phyloP scores from a whole-genome alignment of 805 yeast species.

The Candida bentonensis region DNA sequence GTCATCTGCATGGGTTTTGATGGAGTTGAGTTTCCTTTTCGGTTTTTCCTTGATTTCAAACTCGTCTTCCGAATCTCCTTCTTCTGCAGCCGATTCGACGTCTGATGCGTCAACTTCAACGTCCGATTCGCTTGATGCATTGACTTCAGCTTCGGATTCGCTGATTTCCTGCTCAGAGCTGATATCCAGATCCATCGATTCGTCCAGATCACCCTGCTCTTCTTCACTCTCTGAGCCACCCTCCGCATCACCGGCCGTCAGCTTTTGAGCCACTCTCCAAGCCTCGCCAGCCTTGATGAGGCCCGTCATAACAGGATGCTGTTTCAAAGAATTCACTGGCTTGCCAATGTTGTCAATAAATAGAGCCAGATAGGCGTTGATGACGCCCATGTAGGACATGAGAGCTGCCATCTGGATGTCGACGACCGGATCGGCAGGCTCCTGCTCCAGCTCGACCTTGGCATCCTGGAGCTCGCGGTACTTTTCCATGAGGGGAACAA shows the following conservation, averaged over 20 bases:
- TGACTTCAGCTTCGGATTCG: slow-evolving; percentile 8
- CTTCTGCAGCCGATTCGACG: slow-evolving; percentile 15
- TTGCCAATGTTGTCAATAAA: slow-evolving; percentile 49
- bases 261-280: slow-evolving; percentile 69
- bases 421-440: slow-evolving; percentile 6
- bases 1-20: slow-evolving; percentile 29
- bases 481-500: slow-evolving; percentile 61
- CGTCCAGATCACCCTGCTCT: not conserved
- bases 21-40: slow-evolving; percentile 13
- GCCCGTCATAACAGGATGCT: slow-evolving; percentile 80
- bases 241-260: slow-evolving; percentile 2
- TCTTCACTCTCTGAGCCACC: not conserved
- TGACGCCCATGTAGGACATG: slow-evolving; percentile 63
- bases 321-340: slow-evolving; percentile 53
- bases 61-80: slow-evolving; percentile 8
- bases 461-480: slow-evolving; percentile 26
- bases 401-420: slow-evolving; percentile 53
- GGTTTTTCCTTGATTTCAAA: slow-evolving; percentile 16
- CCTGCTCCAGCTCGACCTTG: slow-evolving; percentile 10
- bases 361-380: slow-evolving; percentile 66
- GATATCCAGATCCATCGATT: slow-evolving; percentile 1
- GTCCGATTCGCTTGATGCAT: slow-evolving; percentile 13
- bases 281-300: slow-evolving; percentile 70
- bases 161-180: slow-evolving; percentile 8
- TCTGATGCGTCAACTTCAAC: slow-evolving; percentile 20